These are phyloP conservation scores for Podospora conica DNA, from an alignment of 495 filamentous ascomycete genomes.

Conservation along the genomic window DNA sequence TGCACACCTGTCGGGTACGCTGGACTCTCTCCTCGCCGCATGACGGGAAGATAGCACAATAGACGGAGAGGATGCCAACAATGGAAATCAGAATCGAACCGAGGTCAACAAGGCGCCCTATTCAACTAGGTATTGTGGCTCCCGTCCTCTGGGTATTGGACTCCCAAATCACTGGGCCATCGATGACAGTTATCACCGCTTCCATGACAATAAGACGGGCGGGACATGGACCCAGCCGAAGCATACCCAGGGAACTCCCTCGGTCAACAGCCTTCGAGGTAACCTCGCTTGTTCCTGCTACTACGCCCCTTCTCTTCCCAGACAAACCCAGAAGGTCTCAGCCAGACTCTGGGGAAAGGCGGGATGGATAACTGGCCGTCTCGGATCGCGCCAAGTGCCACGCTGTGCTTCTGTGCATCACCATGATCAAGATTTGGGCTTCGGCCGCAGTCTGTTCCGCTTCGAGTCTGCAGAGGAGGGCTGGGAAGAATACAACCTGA, in stretches of 20 bases:
- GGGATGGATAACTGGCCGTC: slow-evolving; percentile 2
- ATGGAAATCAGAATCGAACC: no score
- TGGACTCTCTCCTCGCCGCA: background rate
- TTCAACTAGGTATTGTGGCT: no score
- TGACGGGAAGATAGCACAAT: no score
- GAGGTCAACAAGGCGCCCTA: no score
- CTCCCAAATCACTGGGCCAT: background rate
- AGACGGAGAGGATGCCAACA: no score
- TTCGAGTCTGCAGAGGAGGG: background rate
- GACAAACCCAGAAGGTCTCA: slow-evolving; percentile 3
- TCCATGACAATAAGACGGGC: background rate
- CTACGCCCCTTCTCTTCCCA: background rate
- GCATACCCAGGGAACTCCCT: background rate
- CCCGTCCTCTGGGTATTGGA: no score
- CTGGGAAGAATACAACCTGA: background rate
- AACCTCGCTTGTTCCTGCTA: background rate
- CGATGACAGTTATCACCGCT: background rate
- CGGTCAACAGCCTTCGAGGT: background rate
- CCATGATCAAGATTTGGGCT: background rate
- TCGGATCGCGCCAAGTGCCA: slow-evolving; percentile 6
- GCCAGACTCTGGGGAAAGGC: slow-evolving; percentile 8
- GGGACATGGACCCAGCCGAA: background rate
- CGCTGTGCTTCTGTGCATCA: background rate
- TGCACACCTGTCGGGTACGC: no score
- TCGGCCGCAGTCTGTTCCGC: slow-evolving; percentile 2